Evolutionary conservation across 495 filamentous ascomycete species (phyloP).

Genomic region (Neurospora pannonica): DNA sequence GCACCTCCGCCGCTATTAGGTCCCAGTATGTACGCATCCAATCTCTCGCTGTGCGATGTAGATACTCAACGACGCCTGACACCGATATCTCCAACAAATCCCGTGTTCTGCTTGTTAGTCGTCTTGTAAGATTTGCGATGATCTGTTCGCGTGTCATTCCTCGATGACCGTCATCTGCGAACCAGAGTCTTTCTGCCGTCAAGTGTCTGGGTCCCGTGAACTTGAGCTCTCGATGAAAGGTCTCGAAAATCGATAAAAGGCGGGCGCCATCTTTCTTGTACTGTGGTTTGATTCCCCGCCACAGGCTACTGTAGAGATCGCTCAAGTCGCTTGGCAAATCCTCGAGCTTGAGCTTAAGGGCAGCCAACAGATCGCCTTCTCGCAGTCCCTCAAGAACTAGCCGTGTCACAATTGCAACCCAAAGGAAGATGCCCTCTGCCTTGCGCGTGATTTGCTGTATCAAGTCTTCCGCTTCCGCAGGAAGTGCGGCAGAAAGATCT

Average conservation of each 20-base stretch:
- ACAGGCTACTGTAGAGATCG: not conserved
- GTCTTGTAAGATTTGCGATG: not conserved
- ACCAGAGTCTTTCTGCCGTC: not conserved
- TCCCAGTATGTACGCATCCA: no score
- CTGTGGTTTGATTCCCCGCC: not conserved
- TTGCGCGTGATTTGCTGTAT: no score
- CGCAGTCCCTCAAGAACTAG: slow-evolving; percentile 19
- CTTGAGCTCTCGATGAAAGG: not conserved
- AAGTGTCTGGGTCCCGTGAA: not conserved
- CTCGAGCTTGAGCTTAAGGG: slow-evolving; percentile 15
- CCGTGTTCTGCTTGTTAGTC: not conserved
- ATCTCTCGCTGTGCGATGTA: not conserved
- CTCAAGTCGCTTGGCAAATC: slow-evolving; percentile 20
- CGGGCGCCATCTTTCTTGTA: not conserved
- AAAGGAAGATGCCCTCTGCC: slow-evolving; percentile 32
- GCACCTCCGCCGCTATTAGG: no score
- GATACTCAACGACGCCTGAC: not conserved
- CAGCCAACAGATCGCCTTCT: slow-evolving; percentile 15
- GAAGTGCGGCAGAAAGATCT: no score
- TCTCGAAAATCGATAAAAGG: not conserved
- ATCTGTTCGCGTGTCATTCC: no score
- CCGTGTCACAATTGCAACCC: slow-evolving; percentile 28
- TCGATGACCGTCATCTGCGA: no score
- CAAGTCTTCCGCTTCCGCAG: no score
- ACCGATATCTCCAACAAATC: not conserved